A percentile compares a stretch with the other conserved stretches of the same genome.
These are phyloP conservation scores for Salix caprea DNA, from an alignment of 345 rosid species.

Conservation along the genomic window DNA sequence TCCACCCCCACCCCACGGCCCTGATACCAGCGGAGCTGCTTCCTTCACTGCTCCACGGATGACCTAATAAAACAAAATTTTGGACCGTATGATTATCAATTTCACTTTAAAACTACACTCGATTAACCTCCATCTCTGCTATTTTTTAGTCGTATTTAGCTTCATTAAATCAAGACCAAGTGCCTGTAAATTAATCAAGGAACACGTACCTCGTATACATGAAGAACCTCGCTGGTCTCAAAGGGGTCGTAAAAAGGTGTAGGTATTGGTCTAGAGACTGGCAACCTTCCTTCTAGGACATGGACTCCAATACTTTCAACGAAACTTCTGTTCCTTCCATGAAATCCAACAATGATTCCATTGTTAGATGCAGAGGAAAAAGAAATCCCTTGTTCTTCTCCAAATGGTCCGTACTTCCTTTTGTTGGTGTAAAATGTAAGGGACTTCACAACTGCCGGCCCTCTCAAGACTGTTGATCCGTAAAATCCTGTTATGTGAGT, in stretches of 20 bases:
- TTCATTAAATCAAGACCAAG: neutral
- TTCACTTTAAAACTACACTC: too few species aligned
- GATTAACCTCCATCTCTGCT: too few species aligned
- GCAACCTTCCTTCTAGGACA: conserved; percentile 4
- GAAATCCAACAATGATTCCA: conserved; percentile 25
- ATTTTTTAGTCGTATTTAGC: neutral
- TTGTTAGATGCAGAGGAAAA: conserved; percentile 18
- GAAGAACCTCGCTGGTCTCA: neutral
- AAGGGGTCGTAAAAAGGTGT: neutral
- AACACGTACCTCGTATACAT: neutral
- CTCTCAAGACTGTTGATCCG: conserved; percentile 20
- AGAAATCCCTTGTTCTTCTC: conserved; percentile 24
- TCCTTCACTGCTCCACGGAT: conserved; percentile 8
- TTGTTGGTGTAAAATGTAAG: conserved; percentile 27
- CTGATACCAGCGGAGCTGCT: conserved; percentile 6
- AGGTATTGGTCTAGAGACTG: neutral
- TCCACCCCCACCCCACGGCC: conserved; percentile 28
- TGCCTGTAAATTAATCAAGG: neutral
- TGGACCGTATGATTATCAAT: too few species aligned
- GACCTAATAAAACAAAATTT: neutral
- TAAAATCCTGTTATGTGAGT: conserved; percentile 25
- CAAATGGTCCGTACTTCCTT: conserved; percentile 29
- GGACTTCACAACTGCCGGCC: conserved; percentile 13
- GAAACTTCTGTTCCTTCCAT: conserved; percentile 22
- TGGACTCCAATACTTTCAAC: conserved; percentile 30